Evolutionary conservation across 2,329 filamentous ascomycete genomes (phyloP), one percentile per base, ranked within the genome.

Genomic region (Curvularia lunata): DNA sequence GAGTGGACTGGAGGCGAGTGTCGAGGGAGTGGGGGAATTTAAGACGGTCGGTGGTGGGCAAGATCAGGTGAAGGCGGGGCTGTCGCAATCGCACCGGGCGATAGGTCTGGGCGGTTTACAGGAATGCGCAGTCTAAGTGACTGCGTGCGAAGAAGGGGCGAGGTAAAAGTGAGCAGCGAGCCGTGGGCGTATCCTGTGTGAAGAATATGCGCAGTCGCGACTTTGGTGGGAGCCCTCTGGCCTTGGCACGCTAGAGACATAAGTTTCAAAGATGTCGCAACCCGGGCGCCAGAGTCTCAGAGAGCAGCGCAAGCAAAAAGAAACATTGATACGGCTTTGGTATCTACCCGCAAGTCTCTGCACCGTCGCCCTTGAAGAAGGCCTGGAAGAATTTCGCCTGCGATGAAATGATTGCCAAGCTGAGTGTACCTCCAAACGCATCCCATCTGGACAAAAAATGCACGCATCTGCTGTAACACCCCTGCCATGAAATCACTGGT

Each of bases 391-490:
- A 54, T 49, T 52, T 50, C 53, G 49, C 49, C 55, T 13, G 49
- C 56, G 62, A 64, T 62, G 63, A 67, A 62, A 70, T 72, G 69
- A 64, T 68, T 68, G 45, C 66, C 68, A 64, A 73, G 69, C 66
- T n/a, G n/a, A n/a, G n/a, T n/a, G n/a, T n/a, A n/a, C n/a, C n/a
- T n/a, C n/a, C 69, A 61, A 65, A 67, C 61, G 61, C 55, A 55
- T 92, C 92, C 87, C 85, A 84, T 87, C 91, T 91, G 88, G 91
- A 97, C 77, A 88, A 79, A 30, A 30, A 77, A 79, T 78, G 88
- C 88, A 88, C 86, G 83, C 89, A 93, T 94, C 93, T 88, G 97
- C 97, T 97, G 97, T 97, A 92, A 97, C 92, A 97, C 97, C 91
- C 90, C 91, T 96, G 93, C 93, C 94, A 72, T 53, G 46, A n/a